Evolutionary conservation across 805 yeast genomes (phyloP).

Genomic region (Dipodascus albidus): DNA sequence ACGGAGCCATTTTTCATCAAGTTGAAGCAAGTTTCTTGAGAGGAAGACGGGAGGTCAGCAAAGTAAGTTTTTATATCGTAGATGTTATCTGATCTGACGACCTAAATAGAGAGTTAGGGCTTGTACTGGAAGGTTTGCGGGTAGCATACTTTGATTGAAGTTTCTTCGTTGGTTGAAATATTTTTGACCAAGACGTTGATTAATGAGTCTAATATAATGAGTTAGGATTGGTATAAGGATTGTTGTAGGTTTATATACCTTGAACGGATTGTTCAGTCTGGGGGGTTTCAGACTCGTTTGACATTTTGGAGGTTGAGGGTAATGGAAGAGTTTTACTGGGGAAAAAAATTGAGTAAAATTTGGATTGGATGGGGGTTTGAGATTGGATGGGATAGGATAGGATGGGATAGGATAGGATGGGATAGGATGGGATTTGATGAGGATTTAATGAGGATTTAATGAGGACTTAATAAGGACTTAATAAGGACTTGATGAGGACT

Average conservation of each 20-base stretch:
- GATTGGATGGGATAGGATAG: not conserved
- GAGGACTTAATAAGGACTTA: no score
- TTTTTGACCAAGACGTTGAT: not conserved
- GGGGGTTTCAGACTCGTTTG: not conserved
- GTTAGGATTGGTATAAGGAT: not conserved
- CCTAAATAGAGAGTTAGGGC: slow-evolving; percentile 14
- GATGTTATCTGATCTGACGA: slow-evolving; percentile 34
- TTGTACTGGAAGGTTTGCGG: not conserved
- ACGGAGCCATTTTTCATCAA: slow-evolving; percentile 30
- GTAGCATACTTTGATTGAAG: not conserved
- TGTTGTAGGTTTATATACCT: not conserved
- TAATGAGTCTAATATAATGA: not conserved
- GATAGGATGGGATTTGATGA: not conserved
- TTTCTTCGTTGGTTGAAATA: not conserved
- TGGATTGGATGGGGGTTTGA: not conserved
- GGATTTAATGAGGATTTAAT: not conserved
- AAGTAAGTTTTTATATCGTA: slow-evolving; percentile 49
- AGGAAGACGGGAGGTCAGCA: slow-evolving; percentile 35
- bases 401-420: not conserved
- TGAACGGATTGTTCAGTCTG: not conserved
- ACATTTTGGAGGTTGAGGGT: not conserved
- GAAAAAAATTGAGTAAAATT: not conserved
- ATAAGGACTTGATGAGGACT: not conserved
- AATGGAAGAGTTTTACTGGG: not conserved
- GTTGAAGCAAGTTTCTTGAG: slow-evolving; percentile 46